Evolutionary conservation across 768 basidiomycete species (phyloP), one percentile per base, ranked within the genome.

Genomic region (Mycena capillaripes): DNA sequence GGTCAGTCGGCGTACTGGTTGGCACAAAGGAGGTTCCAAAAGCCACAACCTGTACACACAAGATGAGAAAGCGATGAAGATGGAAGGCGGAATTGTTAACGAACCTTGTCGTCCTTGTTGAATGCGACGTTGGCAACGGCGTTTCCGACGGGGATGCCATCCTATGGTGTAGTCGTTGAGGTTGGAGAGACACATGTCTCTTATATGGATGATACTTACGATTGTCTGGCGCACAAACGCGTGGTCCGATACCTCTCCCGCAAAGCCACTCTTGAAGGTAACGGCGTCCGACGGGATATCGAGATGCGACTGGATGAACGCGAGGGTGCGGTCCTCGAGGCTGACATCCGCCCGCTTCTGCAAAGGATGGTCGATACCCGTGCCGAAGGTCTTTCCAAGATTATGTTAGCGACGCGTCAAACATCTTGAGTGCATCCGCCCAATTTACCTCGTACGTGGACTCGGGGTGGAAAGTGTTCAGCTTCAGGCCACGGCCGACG

Each of bases 1-100:
- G 9, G 19, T 12, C 3, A 7, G 16, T 19, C 1, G n/a, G 19
- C 82, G 23, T 70, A 86, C 86, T 78, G 0, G 85, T 80, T 66
- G 84, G 83, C 17, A 87, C 81, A 72, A 89, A 88, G 0, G 85
- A 88, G 16, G 84, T 84, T 29, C 87, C 84, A 67, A 87, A 85
- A 1, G 86, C 79, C 46, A 84, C 82, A 46, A 84, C 78, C 69
- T 83, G 71, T 0, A 16, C 9, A 23, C 16, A 48, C n/a, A 32
- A 3, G 19, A 5, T 52, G 12, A 60, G 36, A n/a, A n/a, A 7
- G 27, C 1, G 16, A 21, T 44, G 14, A 2, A 4, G 9, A 17
- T 29, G 21, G 29, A 30, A 57, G 7, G 7, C 16, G 4, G 2
- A 11, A 38, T 36, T 32, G 7, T 56, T 3, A 27, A 29, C 60